Base-by-base conservation (phyloP, 169 alveolate species). In the Eimeria necatrix region DNA sequence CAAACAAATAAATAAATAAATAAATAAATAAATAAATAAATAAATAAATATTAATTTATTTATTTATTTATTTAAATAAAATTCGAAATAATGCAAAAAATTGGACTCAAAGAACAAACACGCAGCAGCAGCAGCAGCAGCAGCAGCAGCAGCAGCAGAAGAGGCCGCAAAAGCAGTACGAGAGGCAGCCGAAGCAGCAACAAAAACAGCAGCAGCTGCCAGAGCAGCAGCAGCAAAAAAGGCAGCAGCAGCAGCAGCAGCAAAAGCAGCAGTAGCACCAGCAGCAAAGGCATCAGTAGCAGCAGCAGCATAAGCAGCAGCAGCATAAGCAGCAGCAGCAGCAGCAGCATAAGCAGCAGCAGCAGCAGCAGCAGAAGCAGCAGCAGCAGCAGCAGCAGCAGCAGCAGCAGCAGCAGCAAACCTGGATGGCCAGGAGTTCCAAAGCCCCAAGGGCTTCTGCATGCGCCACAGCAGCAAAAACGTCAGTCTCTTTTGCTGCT, bases 321-420 rank as follows among this genome's bases (percentile, higher is more conserved):
- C n/a, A n/a, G n/a, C n/a, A n/a, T n/a, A n/a, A n/a, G n/a, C n/a
- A n/a, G n/a, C n/a, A n/a, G 76, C 76, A 10, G 24, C 76, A 18
- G 76, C 76, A 18, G 76, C 76, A 10, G 10, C 76, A 4, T 64
- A 8, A 8, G 16, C 26, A 4, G 16, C 76, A 64, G 53, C 76
- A 10, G 76, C 76, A 64, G 76, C 76, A 18, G 48, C 83, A 26
- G 53, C 48, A 26, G 52, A 71, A 7, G 83, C 18, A 71, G 52
- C 48, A 22, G 48, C 48, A 71, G 83, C 83, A 71, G 83, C 53
- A 24, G 83, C 83, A 9, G 83, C 83, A 71, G 83, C 5, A 32
- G 52, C 53, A n/a, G 83, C 83, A 71, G 52, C 53, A 71, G 61
- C 61, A 71, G 52, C 83, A 24, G 83, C 83, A 26, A 51, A 71